Conservation (phyloP, 2,329 filamentous ascomycete species). For the Albophoma yamanashiensis region DNA sequence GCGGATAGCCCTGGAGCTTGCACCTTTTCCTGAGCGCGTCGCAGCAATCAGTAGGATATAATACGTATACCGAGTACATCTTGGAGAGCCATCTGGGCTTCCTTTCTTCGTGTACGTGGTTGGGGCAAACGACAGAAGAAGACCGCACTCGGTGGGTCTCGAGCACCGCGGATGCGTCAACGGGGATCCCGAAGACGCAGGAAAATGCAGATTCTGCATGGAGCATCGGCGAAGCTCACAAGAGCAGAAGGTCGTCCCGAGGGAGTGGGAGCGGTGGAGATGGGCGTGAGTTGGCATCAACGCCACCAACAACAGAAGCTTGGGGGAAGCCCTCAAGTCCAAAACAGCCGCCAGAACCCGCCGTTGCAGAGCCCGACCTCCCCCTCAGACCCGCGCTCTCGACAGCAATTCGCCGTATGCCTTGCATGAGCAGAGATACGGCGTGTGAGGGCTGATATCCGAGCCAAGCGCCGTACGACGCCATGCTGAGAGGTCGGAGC, state of each 20-base stretch:
- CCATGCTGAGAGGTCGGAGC: constrained; percentile 1
- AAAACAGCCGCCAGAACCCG: background rate
- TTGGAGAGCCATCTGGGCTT: background rate
- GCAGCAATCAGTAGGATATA: background rate
- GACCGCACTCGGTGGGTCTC: background rate
- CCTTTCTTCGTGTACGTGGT: background rate
- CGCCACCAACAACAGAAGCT: background rate
- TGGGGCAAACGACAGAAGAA: background rate
- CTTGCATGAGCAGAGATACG: background rate
- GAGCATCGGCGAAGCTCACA: background rate
- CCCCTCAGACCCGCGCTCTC: background rate
- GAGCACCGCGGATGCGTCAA: background rate
- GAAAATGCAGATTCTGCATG: background rate
- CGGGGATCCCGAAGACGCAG: background rate
- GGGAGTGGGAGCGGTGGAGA: background rate
- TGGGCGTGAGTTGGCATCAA: background rate
- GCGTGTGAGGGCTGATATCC: background rate
- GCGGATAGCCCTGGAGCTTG: background rate
- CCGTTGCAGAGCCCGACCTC: background rate
- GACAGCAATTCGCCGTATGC: background rate
- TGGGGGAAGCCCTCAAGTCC: background rate
- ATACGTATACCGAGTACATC: background rate
- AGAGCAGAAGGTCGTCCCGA: background rate
- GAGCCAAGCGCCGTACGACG: background rate
- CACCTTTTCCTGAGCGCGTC: background rate